phyloP scores from a whole-genome alignment of 2,329 filamentous ascomycete genomes.

The Cladobotryum protrusum region DNA sequence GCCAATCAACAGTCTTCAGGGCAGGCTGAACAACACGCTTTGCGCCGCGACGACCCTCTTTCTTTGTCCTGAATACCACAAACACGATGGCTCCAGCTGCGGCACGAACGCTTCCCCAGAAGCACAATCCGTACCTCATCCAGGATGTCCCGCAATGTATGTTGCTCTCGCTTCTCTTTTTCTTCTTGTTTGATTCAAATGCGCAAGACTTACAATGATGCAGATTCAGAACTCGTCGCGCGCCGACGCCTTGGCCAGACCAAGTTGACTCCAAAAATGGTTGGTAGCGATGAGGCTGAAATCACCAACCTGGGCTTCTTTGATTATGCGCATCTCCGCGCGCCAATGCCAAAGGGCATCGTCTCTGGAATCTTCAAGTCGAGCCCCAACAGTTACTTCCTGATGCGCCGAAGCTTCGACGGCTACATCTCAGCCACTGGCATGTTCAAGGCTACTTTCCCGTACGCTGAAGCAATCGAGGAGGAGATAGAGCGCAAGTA shows the following conservation, averaged over 20 bases:
- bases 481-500: conserved; percentile 73
- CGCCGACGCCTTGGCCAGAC: conserved; percentile 90
- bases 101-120: conserved; percentile 48
- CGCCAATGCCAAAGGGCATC: conserved; percentile 85
- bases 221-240: conserved; percentile 69
- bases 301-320: conserved; percentile 72
- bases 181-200: conserved; percentile 2
- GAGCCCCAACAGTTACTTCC: conserved; percentile 86
- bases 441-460: conserved; percentile 89
- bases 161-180: conserved; percentile 11
- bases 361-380: conserved; percentile 88
- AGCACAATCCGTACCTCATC: conserved; percentile 60
- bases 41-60: conserved; percentile 9
- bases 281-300: conserved; percentile 68
- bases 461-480: conserved; percentile 65
- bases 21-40: conserved; percentile 8
- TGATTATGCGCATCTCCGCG: conserved; percentile 92
- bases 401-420: conserved; percentile 86
- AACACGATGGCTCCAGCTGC: conserved; percentile 28
- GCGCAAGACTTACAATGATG: conserved; percentile 19
- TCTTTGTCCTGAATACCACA: not conserved
- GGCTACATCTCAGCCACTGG: conserved; percentile 80
- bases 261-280: conserved; percentile 76
- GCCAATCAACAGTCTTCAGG: conserved; percentile 16
- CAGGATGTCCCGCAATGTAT: conserved; percentile 60